Evolutionary conservation across 1,284 basidiomycete species (phyloP).

Genomic region (Microstroma glucosiphilum): DNA sequence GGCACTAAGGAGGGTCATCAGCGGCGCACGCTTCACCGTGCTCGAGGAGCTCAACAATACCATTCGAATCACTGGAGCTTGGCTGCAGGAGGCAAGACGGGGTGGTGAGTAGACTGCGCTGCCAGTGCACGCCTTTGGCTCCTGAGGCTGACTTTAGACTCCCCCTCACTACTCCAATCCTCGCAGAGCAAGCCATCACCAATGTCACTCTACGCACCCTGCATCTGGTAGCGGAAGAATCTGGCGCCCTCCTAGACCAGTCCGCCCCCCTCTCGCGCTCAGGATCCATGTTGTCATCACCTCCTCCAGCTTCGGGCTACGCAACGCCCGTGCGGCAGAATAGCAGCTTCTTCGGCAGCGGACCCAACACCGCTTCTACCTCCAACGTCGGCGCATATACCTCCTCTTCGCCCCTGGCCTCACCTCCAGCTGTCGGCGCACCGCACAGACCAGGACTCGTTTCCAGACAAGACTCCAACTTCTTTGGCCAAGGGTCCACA

Average conservation of each 20-base stretch:
- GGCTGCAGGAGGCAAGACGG: constrained; percentile 79
- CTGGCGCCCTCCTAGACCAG: constrained; percentile 25
- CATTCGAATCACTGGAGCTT: constrained; percentile 71
- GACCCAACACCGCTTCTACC: background rate
- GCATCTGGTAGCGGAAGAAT: constrained; percentile 85
- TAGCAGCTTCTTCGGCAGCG: background rate
- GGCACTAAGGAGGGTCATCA: constrained; percentile 78
- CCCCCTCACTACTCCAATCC: constrained; percentile 8
- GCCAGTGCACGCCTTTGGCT: background rate
- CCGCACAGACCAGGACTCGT: background rate
- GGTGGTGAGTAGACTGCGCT: constrained; percentile 61
- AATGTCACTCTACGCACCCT: constrained; percentile 87
- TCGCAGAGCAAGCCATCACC: constrained; percentile 78
- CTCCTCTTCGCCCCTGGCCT: background rate
- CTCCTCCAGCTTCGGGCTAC: constrained; percentile 24
- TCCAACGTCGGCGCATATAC: background rate
- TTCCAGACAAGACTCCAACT: background rate
- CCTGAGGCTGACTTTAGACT: background rate
- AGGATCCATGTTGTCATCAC: constrained; percentile 21
- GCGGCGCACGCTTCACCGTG: constrained; percentile 74
- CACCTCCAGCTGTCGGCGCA: background rate
- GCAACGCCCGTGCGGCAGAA: constrained; percentile 3
- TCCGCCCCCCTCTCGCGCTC: constrained; percentile 2
- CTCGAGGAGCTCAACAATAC: constrained; percentile 78
- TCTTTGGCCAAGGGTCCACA: constrained; percentile 5